Evolutionary conservation across 768 basidiomycete species (phyloP).

Genomic region (Naganishia randhawae): DNA sequence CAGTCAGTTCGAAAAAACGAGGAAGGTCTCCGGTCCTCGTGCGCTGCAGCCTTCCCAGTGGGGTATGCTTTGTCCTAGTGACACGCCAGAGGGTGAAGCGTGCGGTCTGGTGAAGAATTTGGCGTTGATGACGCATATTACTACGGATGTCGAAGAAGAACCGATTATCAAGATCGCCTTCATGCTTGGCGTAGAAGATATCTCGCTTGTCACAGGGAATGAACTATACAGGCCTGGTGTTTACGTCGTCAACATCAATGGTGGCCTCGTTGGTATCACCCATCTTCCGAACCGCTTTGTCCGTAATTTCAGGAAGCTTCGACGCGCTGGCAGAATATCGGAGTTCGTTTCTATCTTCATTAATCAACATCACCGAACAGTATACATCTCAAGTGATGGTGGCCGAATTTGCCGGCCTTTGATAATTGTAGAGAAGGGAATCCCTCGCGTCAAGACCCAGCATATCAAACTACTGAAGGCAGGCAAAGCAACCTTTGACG

Average conservation of each 20-base stretch:
- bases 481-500: conserved; percentile 77
- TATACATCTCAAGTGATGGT: conserved; percentile 94
- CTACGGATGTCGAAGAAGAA: conserved; percentile 94
- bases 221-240: conserved; percentile 93
- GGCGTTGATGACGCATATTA: conserved; percentile 99
- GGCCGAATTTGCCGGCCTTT: conserved; percentile 95
- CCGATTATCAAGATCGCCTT: conserved; percentile 83
- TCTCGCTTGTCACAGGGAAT: conserved; percentile 81
- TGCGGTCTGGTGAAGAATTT: conserved; percentile 98
- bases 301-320: conserved; percentile 79
- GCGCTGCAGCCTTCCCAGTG: conserved; percentile 97
- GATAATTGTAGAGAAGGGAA: conserved; percentile 86
- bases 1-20: conserved; percentile 97
- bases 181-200: conserved; percentile 98
- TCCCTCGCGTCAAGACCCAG: conserved; percentile 69
- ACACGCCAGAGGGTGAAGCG: conserved; percentile 99
- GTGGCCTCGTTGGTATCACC: conserved; percentile 88
- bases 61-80: conserved; percentile 97
- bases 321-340: conserved; percentile 83
- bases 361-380: conserved; percentile 88
- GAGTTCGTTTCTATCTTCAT: conserved; percentile 93
- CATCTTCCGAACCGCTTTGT: conserved; percentile 81
- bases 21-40: conserved; percentile 95
- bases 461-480: conserved; percentile 82
- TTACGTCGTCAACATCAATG: conserved; percentile 95